These are phyloP conservation scores for Austropuccinia psidii DNA, from an alignment of 1,284 basidiomycete genomes.

Conservation along the genomic window DNA sequence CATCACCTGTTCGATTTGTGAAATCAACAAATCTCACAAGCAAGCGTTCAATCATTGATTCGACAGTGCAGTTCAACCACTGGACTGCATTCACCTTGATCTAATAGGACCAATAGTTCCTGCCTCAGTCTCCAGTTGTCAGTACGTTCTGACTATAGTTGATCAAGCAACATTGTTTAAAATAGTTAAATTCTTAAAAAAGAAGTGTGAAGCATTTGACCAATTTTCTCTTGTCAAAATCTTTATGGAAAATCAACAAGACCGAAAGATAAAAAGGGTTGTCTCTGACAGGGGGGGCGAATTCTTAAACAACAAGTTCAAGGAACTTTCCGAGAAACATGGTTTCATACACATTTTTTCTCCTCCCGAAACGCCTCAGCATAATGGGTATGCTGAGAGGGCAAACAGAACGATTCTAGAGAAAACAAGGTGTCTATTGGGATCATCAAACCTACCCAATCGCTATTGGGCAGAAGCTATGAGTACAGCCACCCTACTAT, in stretches of 20 bases:
- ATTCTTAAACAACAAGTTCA: neutral
- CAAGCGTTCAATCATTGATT: no score
- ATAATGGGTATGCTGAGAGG: conserved; percentile 12
- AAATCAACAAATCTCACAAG: no score
- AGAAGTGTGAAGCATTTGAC: neutral
- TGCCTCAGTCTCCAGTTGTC: neutral
- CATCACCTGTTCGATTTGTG: no score
- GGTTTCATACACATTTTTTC: neutral
- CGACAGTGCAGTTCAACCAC: no score
- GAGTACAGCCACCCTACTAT: neutral
- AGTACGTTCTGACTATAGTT: neutral
- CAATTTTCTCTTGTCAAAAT: neutral
- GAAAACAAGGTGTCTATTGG: neutral
- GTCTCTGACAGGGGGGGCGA: neutral
- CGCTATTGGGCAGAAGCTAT: neutral
- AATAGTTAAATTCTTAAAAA: neutral
- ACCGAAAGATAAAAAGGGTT: neutral
- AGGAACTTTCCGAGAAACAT: neutral
- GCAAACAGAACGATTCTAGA: neutral
- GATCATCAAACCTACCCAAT: neutral
- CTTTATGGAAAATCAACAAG: neutral
- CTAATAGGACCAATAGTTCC: neutral
- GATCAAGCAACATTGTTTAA: neutral
- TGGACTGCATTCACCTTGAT: neutral
- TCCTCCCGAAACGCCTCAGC: neutral